phyloP scores from a whole-genome alignment of 305 asterid species.

The Petunia hybrid region DNA sequence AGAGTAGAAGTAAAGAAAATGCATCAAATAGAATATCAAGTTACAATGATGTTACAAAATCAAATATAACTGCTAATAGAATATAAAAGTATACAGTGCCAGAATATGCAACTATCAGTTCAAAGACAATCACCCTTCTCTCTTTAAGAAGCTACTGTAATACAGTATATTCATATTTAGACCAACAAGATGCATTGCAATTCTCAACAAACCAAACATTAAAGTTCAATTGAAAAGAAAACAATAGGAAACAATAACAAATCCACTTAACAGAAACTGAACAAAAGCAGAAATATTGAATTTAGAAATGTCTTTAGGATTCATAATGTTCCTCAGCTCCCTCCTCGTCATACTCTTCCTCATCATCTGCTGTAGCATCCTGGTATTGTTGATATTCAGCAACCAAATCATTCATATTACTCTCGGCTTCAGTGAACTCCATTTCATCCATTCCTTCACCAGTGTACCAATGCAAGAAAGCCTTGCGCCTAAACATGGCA shows the following conservation, averaged over 20 bases:
- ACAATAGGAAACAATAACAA: conserved; percentile 22
- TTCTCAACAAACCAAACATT: conserved; percentile 17
- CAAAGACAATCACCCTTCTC: neutral
- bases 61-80: neutral
- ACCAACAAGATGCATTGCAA: conserved; percentile 19
- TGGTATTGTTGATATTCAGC: conserved; percentile 94
- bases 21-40: no score
- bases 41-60: no score
- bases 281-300: conserved; percentile 26
- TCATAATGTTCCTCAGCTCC: conserved; percentile 54
- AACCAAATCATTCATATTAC: conserved; percentile 89
- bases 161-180: conserved; percentile 18
- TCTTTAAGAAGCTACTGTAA: conserved; percentile 20
- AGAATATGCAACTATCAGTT: neutral
- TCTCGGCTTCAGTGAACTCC: conserved; percentile 94
- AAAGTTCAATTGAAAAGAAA: conserved; percentile 26
- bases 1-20: no score
- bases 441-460: conserved; percentile 97
- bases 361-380: conserved; percentile 91
- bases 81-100: neutral
- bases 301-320: conserved; percentile 28
- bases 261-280: conserved; percentile 11
- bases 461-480: conserved; percentile 95
- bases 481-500: conserved; percentile 90
- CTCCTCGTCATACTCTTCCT: conserved; percentile 65